Base-by-base conservation (phyloP, 805 yeast genomes). In the Lipomyces spencermartinsiae region DNA sequence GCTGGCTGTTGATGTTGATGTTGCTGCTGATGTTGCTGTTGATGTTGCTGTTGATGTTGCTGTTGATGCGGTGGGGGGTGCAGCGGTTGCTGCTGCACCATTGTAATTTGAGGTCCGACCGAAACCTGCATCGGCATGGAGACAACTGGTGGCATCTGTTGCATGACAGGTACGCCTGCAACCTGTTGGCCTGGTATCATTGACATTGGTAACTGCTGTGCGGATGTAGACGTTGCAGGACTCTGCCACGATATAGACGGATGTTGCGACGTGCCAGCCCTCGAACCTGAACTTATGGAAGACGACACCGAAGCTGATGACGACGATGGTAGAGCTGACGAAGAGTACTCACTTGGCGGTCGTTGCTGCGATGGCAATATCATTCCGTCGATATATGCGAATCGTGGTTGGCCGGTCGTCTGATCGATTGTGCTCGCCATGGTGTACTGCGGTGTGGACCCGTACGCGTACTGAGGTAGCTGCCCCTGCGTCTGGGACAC, bases 61-160 rank as follows among this genome's bases (percentile, higher is more conserved):
- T 31, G 55, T 25, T 37, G 55, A 19, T 61, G 58, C 53, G 25
- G 59, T 12, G 46, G 58, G 10, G n/a, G 35, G 25, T 55, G 58
- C 31, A 39, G 65, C 19, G 37, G 65, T 16, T 43, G 49, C 10
- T 43, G 49, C 10, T 33, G 62, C 22, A 43, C n/a, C 25, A 43
- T 16, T 55, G 60, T 19, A 9, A 31, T 14, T 54, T 25, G 34
- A 14, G 29, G 6, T 54, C 31, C 34, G 57, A 31, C 57, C 14
- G 57, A 12, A 25, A 31, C 34, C n/a, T 25, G 31, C 31, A 54
- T 54, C 34, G 57, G 34, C 16, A 54, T 54, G 31, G 57, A 29
- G 19, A 5, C 19, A 14, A n/a, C 16, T n/a, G 51, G 16, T 54
- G 57, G 34, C n/a, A 54, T n/a, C 19, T 22, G 34, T 6, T 54